These are phyloP conservation scores for Fraxinus paxiana DNA, from an alignment of 305 asterid genomes.

Conservation along the genomic window DNA sequence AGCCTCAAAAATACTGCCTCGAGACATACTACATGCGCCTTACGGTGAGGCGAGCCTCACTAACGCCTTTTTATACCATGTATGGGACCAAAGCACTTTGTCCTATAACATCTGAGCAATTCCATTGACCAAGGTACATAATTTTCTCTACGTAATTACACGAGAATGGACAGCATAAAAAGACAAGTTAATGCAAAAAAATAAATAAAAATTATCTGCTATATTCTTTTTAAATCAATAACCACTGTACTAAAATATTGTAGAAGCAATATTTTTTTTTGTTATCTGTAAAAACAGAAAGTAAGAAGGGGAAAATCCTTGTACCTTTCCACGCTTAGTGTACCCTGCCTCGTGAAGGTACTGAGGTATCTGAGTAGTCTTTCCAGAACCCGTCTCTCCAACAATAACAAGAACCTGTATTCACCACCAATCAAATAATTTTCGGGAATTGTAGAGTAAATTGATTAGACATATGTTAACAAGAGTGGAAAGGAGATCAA, in stretches of 20 bases:
- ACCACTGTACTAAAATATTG: not conserved
- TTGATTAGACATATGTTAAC: not conserved
- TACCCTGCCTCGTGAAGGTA: slow-evolving; percentile 95
- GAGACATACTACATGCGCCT: too few species aligned
- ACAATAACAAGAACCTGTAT: slow-evolving; percentile 85
- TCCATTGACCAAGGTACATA: not conserved
- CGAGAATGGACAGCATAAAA: not conserved
- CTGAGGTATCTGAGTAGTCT: slow-evolving; percentile 95
- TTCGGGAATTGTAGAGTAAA: not conserved
- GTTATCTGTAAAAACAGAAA: slow-evolving; percentile 6
- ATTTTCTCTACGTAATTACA: slow-evolving; percentile 9
- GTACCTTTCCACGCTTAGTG: slow-evolving; percentile 71
- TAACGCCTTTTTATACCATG: too few species aligned
- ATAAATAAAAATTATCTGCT: not conserved
- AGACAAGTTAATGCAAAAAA: not conserved
- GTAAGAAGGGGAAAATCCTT: slow-evolving; percentile 5
- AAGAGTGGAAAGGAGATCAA: slow-evolving; percentile 11
- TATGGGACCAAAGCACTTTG: slow-evolving; percentile 1
- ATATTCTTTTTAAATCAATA: slow-evolving; percentile 10
- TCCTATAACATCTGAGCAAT: not conserved
- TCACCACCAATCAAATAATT: slow-evolving; percentile 7
- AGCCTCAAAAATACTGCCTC: too few species aligned
- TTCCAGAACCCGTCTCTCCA: slow-evolving; percentile 96
- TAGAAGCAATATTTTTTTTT: not conserved
- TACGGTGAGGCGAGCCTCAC: too few species aligned